Conservation (phyloP, 768 basidiomycete species). For the Trichaptum fuscoviolaceum region DNA sequence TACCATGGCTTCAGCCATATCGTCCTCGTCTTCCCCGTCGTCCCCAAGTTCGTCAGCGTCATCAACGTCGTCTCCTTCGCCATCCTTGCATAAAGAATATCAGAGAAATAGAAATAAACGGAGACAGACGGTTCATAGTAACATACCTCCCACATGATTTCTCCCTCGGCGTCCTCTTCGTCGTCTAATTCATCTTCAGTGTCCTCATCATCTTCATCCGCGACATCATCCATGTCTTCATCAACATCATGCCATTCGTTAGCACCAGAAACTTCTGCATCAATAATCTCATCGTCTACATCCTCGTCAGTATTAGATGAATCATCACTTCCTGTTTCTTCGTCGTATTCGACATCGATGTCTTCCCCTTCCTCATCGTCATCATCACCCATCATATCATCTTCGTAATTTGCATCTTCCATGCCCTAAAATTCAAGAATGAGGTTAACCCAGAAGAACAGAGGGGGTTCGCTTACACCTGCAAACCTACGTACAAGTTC, state of each 20-base stretch:
- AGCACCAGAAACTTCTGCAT: slow-evolving; percentile 57
- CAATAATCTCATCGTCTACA: slow-evolving; percentile 49
- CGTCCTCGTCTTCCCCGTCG: slow-evolving; percentile 40
- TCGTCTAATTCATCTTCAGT: slow-evolving; percentile 39
- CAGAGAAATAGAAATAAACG: slow-evolving; percentile 6
- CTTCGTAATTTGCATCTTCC: slow-evolving; percentile 72
- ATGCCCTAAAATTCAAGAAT: slow-evolving; percentile 56
- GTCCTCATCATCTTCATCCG: slow-evolving; percentile 33
- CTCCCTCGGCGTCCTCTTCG: slow-evolving; percentile 45
- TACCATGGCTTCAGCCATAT: not conserved
- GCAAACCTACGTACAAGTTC: slow-evolving; percentile 44
- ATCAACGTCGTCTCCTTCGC: slow-evolving; percentile 27
- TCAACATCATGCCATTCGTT: slow-evolving; percentile 47
- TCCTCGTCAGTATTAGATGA: slow-evolving; percentile 70
- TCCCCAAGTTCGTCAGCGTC: slow-evolving; percentile 29
- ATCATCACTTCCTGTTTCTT: slow-evolving; percentile 77
- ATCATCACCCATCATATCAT: slow-evolving; percentile 78
- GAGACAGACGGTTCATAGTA: not conserved
- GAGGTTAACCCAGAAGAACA: slow-evolving; percentile 6
- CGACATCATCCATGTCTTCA: slow-evolving; percentile 46
- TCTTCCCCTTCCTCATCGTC: slow-evolving; percentile 81
- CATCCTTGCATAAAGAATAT: slow-evolving; percentile 21
- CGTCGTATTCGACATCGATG: slow-evolving; percentile 83
- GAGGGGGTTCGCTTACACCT: slow-evolving; percentile 52
- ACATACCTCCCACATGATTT: slow-evolving; percentile 56